Evolutionary conservation across 192 early-diverging fungal genomes (phyloP), one percentile per base, ranked within the genome.

Genomic region (Cladochytrium replicatum): DNA sequence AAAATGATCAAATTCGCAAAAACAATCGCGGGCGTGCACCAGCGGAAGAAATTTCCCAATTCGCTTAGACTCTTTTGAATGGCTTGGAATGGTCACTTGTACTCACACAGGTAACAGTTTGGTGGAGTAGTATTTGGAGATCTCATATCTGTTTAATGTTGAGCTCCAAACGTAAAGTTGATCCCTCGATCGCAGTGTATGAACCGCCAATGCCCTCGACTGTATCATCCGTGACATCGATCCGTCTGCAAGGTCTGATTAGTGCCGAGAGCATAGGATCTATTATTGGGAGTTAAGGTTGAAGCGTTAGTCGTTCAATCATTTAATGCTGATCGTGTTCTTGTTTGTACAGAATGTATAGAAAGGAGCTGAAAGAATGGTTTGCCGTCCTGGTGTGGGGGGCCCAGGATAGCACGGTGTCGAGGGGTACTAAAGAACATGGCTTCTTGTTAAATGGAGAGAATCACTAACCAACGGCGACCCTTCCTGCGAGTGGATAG

Each of bases 391-490:
- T 48, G 34, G 62, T 54, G 28, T 64, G 55, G 55, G 62, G 62
- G 9, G 57, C 54, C 51, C 55, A 52, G 7, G 62, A 64, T 43
- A 37, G 55, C 37, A 55, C 62, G 1, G 47, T 58, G 3, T 58
- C 55, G 17, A 58, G 45, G 46, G 30, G 56, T 2, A 27, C 32
- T 2, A 24, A n/a, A 4, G 49, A 58, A 24, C 62, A 58, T 28
- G 46, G 50, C 7, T 49, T 22, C 11, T 29, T 32, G 22, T 2
- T 19, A 0, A 32, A 39, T 19, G 62, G 62, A 8, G 62, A 64
- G 30, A 64, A 64, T 42, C 55, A 64, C 43, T 64, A 48, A 17
- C 26, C n/a, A n/a, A n/a, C n/a, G n/a, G n/a, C n/a, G n/a, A n/a
- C n/a, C n/a, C n/a, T n/a, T n/a, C n/a, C n/a, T n/a, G n/a, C n/a